Base-by-base conservation (phyloP, 2,329 filamentous ascomycete genomes). In the Paraconiothyrium sp. region DNA sequence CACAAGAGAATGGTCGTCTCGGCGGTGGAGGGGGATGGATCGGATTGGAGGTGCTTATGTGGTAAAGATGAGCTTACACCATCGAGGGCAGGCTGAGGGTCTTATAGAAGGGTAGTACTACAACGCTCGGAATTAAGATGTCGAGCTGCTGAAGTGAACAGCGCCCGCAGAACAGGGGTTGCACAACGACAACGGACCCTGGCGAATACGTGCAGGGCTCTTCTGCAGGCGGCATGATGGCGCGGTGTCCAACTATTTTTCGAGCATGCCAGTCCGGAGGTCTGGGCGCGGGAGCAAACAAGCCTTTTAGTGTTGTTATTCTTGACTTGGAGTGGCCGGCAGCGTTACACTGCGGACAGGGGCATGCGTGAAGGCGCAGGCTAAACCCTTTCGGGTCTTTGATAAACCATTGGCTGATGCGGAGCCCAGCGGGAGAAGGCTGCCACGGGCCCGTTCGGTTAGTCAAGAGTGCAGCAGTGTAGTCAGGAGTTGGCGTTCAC, bases 251-350 rank as follows among this genome's bases (percentile, higher is more conserved):
- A 62, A 61, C 57, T 57, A 32, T 41, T 60, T 59, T 58, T 65
- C 67, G 64, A 70, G 70, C 69, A 61, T 66, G 63, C 63, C 62
- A 66, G 67, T 71, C 68, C 67, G 70, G 64, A 57, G 46, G 54
- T 52, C 49, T 65, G 64, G 66, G 57, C 69, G 65, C 70, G 63
- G 63, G 67, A 59, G 65, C 65, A 66, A 49, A 66, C 64, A 72
- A 67, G 71, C 69, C 65, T 69, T 68, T 62, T 64, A 61, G 56
- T 63, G 63, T 64, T 66, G 72, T 73, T 75, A 76, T 77, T 76
- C 72, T 73, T 62, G 69, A 68, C 63, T 57, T 68, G 57, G 37
- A 75, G 65, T 76, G 75, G 74, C 63, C 72, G 65, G 65, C 63
- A 57, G 64, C 65, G 68, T 69, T 67, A 60, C 69, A 72, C 67